Conservation (phyloP, 2,329 filamentous ascomycete genomes). For the Didymella segeticola region DNA sequence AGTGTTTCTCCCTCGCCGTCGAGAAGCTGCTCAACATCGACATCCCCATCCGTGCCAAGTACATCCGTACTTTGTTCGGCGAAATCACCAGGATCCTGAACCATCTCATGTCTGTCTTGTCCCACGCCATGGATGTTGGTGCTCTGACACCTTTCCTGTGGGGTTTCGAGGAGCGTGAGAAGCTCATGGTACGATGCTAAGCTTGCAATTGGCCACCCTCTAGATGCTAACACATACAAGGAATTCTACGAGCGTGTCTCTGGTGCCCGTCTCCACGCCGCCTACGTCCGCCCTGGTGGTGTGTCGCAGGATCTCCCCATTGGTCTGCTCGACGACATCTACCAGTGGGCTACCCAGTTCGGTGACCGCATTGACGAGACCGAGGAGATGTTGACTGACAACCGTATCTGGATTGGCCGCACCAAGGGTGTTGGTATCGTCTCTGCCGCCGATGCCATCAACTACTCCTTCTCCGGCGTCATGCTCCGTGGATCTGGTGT, state of each 20-base stretch:
- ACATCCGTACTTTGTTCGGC: constrained; percentile 92
- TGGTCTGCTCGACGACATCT: constrained; percentile 96
- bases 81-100: constrained; percentile 95
- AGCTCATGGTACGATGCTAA: constrained; percentile 80
- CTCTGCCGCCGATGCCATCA: constrained; percentile 89
- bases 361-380: constrained; percentile 98
- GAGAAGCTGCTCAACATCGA: constrained; percentile 98
- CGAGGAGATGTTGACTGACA: constrained; percentile 97
- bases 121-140: constrained; percentile 98
- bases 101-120: constrained; percentile 96
- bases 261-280: constrained; percentile 93
- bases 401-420: constrained; percentile 97
- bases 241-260: constrained; percentile 99
- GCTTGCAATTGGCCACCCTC: not conserved
- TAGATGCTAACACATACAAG: constrained; percentile 61
- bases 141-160: constrained; percentile 97
- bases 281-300: constrained; percentile 95
- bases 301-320: constrained; percentile 94
- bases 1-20: constrained; percentile 92
- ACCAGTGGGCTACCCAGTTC: constrained; percentile 99
- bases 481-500: constrained; percentile 98
- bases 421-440: constrained; percentile 92
- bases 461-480: constrained; percentile 94
- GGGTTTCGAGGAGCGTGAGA: constrained; percentile 99
- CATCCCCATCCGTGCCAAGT: constrained; percentile 94